Percentiles rank a stretch among this genome's conserved stretches.
These are phyloP conservation scores for Scutellaria baicalensis DNA, from an alignment of 257 asterid species.

Conservation along the genomic window DNA sequence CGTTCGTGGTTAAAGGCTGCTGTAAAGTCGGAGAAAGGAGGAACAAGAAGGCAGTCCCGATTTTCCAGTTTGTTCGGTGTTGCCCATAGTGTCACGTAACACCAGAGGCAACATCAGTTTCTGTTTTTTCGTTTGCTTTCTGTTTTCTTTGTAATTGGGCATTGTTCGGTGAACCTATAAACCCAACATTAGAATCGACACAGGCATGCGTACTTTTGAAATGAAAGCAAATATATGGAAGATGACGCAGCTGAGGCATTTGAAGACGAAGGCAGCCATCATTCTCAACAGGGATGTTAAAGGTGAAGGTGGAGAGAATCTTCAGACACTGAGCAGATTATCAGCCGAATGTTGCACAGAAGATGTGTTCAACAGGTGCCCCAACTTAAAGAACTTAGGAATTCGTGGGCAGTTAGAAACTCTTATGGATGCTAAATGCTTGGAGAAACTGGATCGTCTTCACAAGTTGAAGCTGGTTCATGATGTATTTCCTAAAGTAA, in stretches of 20 bases:
- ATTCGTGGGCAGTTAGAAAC: neutral
- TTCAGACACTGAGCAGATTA: conserved; percentile 15
- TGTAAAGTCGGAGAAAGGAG: no score
- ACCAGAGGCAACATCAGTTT: no score
- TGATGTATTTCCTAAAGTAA: neutral
- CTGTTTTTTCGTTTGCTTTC: no score
- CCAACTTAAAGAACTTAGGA: conserved; percentile 14
- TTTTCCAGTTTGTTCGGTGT: no score
- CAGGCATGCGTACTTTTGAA: conserved; percentile 13
- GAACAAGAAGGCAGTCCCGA: no score
- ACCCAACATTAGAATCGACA: conserved; percentile 4
- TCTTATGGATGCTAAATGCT: neutral
- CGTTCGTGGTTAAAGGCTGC: no score
- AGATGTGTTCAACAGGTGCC: neutral
- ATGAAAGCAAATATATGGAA: conserved; percentile 11
- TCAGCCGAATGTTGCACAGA: neutral
- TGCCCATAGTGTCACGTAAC: no score
- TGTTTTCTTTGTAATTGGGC: no score
- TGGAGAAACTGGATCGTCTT: conserved; percentile 5
- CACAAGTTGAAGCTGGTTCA: conserved; percentile 14
- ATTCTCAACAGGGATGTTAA: neutral
- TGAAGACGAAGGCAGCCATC: conserved; percentile 19
- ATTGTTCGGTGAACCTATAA: no score
- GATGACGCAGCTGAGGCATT: conserved; percentile 21
- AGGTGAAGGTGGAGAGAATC: conserved; percentile 19